A percentile compares a stretch with the other conserved stretches of the same genome.
Conservation (phyloP, 31 red algal genomes). For the Bonnemaisonia californica region DNA sequence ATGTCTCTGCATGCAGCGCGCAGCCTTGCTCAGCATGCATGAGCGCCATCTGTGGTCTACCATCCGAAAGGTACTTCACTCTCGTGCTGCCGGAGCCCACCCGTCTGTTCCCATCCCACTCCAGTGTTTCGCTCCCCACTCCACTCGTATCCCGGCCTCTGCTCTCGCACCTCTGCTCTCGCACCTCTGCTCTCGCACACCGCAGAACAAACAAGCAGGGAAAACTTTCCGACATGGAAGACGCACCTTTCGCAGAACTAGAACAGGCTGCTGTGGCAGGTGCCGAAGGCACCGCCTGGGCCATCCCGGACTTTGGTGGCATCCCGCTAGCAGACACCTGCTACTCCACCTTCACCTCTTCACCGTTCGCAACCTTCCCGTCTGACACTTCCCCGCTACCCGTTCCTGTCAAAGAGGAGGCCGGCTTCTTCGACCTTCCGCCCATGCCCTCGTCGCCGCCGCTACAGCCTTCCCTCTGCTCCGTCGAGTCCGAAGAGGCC, state of each 20-base stretch:
- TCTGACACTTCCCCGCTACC: slow-evolving; percentile 2
- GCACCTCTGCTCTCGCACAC: too few species aligned
- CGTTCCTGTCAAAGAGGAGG: slow-evolving; percentile 16
- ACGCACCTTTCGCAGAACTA: slow-evolving; percentile 32
- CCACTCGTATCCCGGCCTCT: not conserved
- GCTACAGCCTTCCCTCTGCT: slow-evolving; percentile 28
- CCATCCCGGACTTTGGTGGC: slow-evolving; percentile 35
- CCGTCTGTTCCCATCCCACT: too few species aligned
- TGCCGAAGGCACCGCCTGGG: slow-evolving; percentile 53
- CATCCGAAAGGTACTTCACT: too few species aligned
- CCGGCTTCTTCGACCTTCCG: slow-evolving; percentile 2
- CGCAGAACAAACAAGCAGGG: not conserved
- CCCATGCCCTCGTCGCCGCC: slow-evolving; percentile 19
- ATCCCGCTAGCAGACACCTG: not conserved
- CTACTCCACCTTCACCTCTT: not conserved
- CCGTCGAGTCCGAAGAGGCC: slow-evolving; percentile 12
- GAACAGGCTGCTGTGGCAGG: slow-evolving; percentile 53
- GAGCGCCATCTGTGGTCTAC: too few species aligned
- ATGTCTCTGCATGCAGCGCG: too few species aligned
- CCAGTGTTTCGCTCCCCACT: not conserved
- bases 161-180: too few species aligned
- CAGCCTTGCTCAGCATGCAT: too few species aligned
- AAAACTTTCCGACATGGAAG: slow-evolving; percentile 21
- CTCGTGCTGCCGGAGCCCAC: too few species aligned
- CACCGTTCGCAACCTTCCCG: slow-evolving; percentile 4